Base-by-base conservation (phyloP, 345 rosid genomes). In the Pseudoturritis turrita region DNA sequence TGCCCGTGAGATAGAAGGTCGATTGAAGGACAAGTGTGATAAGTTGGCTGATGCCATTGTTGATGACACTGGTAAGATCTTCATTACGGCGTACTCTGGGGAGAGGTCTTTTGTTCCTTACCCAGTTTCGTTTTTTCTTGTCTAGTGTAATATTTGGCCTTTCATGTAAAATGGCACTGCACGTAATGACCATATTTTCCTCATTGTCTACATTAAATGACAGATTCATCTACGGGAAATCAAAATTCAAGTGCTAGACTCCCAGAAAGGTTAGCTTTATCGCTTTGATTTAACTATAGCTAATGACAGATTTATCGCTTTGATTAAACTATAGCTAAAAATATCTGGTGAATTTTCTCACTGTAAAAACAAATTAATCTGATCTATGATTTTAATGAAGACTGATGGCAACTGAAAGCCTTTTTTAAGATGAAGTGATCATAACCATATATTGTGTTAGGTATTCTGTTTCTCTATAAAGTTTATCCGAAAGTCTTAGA, bases 21-120 rank as follows among this genome's bases (percentile, higher is more conserved):
- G 90, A 53, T 53, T 95, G 81, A 89, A 87, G 73, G 87, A 81
- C 56, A 95, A 95, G 76, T 89, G 98, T 81, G 93, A 91, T 79
- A 91, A 82, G 75, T 78, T 95, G 72, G 87, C 90, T 35, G 93
- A 95, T 77, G 90, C 96, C 35, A 84, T 95, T 78, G 78, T 85
- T 79, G 98, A 91, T 82, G 97, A 89, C 74, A 78, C 86, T 60
- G 99, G 99, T 95, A 88, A 60, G 71, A 65, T 68, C 57, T 36
- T 43, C 25, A 37, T 40, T 59, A 46, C 47, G 10, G n/a, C 80
- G 19, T 21, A 64, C 54, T 44, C 26, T 40, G 66, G 21, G 56
- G 59, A 49, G 25, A 64, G 22, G 25, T 62, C 22, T 40, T 47
- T 26, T 22, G 47, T 33, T 73, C 53, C 29, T 39, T 37, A 43